A percentile compares a stretch with the other conserved stretches of the same genome.
phyloP scores from a whole-genome alignment of 164 flowering plant species.

The Santalum album region DNA sequence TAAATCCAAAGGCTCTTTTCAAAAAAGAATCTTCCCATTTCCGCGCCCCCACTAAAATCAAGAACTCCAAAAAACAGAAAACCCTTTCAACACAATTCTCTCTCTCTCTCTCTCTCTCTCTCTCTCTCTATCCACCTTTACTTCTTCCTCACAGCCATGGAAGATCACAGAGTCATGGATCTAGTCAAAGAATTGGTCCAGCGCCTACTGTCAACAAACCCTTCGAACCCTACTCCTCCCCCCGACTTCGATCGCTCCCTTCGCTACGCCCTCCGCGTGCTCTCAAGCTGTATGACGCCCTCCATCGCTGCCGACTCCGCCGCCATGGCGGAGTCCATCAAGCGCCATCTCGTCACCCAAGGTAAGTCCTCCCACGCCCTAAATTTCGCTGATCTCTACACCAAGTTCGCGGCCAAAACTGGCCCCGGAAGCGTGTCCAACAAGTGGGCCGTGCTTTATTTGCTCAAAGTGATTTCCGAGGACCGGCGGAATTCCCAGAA shows the following conservation, averaged over 20 bases:
- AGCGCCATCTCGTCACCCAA: constrained; percentile 70
- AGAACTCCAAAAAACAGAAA: no score
- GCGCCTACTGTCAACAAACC: constrained; percentile 35
- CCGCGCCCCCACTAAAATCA: no score
- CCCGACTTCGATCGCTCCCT: constrained; percentile 34
- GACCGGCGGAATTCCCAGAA: constrained; percentile 31
- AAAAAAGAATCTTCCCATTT: no score
- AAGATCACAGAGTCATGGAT: constrained; percentile 38
- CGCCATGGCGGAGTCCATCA: constrained; percentile 87
- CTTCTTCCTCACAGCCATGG: no score
- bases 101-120: no score
- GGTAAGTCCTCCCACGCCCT: constrained; percentile 89
- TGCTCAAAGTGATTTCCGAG: constrained; percentile 71
- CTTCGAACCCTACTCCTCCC: constrained; percentile 12
- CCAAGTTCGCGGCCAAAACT: constrained; percentile 56
- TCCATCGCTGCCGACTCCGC: constrained; percentile 70
- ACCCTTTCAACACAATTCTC: no score
- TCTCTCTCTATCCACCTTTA: no score
- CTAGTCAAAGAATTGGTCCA: constrained; percentile 75
- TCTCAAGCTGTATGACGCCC: constrained; percentile 80
- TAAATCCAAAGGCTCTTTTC: no score
- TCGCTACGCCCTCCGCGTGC: constrained; percentile 67
- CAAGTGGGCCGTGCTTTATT: constrained; percentile 79
- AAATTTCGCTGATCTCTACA: constrained; percentile 73
- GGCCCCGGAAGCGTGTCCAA: constrained; percentile 68